phyloP scores from a whole-genome alignment of 2,329 filamentous ascomycete genomes.

The Xylariaceae sp. region DNA sequence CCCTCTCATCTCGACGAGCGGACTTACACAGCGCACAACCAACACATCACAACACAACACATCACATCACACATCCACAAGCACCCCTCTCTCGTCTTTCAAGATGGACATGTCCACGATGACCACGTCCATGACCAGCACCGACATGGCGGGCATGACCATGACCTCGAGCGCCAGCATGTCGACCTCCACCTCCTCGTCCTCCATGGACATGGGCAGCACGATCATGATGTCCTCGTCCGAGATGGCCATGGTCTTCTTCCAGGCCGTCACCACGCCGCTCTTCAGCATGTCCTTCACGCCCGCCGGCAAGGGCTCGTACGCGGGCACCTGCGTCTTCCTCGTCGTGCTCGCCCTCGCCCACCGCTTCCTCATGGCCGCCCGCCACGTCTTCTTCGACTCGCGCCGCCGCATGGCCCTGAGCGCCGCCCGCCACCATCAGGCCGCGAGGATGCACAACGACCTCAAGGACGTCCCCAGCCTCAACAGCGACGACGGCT shows the following conservation, averaged over 20 bases:
- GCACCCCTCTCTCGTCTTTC: too few species aligned
- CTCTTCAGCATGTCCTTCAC: conserved; percentile 67
- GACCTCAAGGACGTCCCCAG: conserved; percentile 4
- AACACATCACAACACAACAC: too few species aligned
- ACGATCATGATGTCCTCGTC: conserved; percentile 15
- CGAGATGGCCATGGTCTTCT: conserved; percentile 29
- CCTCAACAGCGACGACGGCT: not conserved
- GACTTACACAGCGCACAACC: too few species aligned
- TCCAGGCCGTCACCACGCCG: conserved; percentile 55
- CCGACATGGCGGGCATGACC: conserved; percentile 1
- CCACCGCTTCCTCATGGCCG: conserved; percentile 62
- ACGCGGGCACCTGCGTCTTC: conserved; percentile 89
- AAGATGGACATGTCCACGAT: conserved; percentile 1
- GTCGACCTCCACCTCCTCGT: conserved; percentile 1
- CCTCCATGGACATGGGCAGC: conserved; percentile 1
- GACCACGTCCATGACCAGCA: not conserved
- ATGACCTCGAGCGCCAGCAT: not conserved
- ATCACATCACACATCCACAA: too few species aligned
- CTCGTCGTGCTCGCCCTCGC: conserved; percentile 67
- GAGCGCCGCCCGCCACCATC: not conserved
- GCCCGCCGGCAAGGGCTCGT: conserved; percentile 59
- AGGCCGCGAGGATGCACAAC: not conserved
- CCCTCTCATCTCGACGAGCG: too few species aligned
- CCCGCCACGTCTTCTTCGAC: conserved; percentile 22
- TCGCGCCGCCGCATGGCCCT: conserved; percentile 3